Base-by-base conservation (phyloP, 148 eudicot genomes). In the Chenopodium album region DNA sequence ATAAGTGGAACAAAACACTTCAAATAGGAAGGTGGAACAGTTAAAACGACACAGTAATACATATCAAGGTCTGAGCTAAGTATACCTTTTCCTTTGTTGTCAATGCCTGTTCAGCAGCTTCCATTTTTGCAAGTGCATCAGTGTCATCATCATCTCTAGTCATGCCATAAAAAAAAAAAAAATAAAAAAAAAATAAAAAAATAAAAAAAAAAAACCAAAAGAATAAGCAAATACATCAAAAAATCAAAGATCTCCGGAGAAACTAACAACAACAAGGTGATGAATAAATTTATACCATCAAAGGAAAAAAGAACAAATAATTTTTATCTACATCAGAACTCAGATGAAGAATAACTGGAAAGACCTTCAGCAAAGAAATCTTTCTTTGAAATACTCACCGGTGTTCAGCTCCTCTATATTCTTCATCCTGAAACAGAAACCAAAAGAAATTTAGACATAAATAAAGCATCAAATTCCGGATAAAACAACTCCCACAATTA, bases 41-140 rank as follows among this genome's bases (percentile, higher is more conserved):
- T 41, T 41, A 5, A 34, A 41, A 41, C 7, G 7, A 41, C 44
- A 1, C 44, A 41, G 44, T 41, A 41, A 41, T 41, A 62, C 68
- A 54, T 11, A 59, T 74, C 5, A 60, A n/a, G 32, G 29, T 46
- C 12, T 67, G 48, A 56, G 37, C 22, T 54, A 28, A 65, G 4
- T 28, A 17, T 44, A 91, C 97, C 92, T 93, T 93, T 81, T 92
- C 89, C 86, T 95, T 95, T 26, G 89, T 84, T 88, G 90, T 88
- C 85, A 96, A 83, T 0, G 89, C 90, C 82, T 91, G 90, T 82
- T 90, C 94, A 67, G 95, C 85, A 81, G 94, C 98, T 86, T 90
- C 90, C 99, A 92, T 94, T 89, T 80, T 92, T 48, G 89, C 92
- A 76, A 96, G 78, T 84, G 99, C 85, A 85, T 94, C 94, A 85